Percentiles rank a stretch among this genome's conserved stretches.
Conservation (phyloP, 805 yeast genomes). For the Saturnispora zaruensis region DNA sequence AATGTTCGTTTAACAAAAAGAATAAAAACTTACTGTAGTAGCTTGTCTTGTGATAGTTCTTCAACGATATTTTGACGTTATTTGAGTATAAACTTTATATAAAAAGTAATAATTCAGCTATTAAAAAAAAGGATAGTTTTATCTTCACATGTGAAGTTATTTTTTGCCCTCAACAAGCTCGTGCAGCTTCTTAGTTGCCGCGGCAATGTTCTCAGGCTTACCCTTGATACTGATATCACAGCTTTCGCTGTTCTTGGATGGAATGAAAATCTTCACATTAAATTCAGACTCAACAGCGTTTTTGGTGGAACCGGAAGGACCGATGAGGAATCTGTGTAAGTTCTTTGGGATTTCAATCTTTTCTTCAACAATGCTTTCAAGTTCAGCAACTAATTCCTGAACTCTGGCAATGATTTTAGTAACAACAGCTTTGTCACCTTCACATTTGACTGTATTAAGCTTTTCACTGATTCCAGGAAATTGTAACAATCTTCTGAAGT, state of each 20-base stretch:
- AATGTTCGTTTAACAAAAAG: background rate
- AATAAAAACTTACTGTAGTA: background rate
- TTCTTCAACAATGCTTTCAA: conserved; percentile 50
- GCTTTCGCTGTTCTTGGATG: conserved; percentile 45
- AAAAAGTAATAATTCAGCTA: background rate
- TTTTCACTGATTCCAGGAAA: conserved; percentile 64
- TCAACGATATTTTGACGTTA: background rate
- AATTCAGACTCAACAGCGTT: conserved; percentile 64
- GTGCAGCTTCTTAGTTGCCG: conserved; percentile 52
- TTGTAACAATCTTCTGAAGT: conserved; percentile 48
- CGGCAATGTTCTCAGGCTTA: conserved; percentile 53
- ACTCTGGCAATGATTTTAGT: conserved; percentile 56
- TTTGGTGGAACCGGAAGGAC: conserved; percentile 71
- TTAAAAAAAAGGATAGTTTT: background rate
- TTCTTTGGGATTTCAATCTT: conserved; percentile 55
- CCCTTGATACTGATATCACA: conserved; percentile 54
- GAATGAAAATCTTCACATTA: conserved; percentile 56
- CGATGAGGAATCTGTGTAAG: conserved; percentile 69
- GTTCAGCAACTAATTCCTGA: conserved; percentile 50
- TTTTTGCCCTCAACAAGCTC: conserved; percentile 36
- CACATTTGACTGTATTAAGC: conserved; percentile 48
- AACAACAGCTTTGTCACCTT: conserved; percentile 73
- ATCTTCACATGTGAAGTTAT: background rate
- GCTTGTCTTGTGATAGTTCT: background rate
- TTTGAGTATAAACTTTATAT: background rate